Base-by-base conservation (phyloP, 2,329 filamentous ascomycete species). In the Curvularia verruculosa region DNA sequence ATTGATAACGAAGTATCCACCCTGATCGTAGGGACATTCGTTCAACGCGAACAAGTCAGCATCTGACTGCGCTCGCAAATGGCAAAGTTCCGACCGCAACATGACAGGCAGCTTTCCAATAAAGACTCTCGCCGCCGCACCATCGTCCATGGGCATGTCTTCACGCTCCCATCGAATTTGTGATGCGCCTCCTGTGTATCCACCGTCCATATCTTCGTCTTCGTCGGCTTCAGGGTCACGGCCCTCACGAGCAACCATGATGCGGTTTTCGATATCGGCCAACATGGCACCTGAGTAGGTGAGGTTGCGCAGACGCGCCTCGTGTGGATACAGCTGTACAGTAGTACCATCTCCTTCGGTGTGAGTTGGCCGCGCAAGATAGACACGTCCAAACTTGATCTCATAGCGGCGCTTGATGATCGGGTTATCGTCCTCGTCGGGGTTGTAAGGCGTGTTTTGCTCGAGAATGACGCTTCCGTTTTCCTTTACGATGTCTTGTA, bases 1-100 rank as follows among this genome's bases (percentile, higher is more conserved):
- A 80, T 99, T 99, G 83, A 99, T 99, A 70, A 99, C 92, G 74
- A 99, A 99, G 79, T 99, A 99, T 65, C 95, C 95, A 66, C 95
- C 95, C 73, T 97, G 95, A 72, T 99, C 95, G 77, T 97, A 99
- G 0, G 95, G 95, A 67, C 95, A 99, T 79, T 99, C 95, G 73
- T 96, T 96, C 77, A 96, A 88, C 45, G 90, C 84, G 75, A 96
- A 98, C 1, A 99, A 83, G 48, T 91, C 89, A 51, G 95, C 89
- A 64, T 98, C 94, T 47, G 87, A 86, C 73, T 96, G 86, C 65
- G 89, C 88, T 66, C 90, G 90, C 66, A 99, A 79, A 64, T 96
- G 91, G 78, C 95, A 99, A 68, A 96, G 95, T 77, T 94, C 91
- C 28, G 93, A 97, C 80, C 97, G 96, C 69, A 99, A 84, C 95